Evolutionary conservation across 306 rosid species (phyloP), one percentile per base, ranked within the genome.

Genomic region (Sindora glabra): DNA sequence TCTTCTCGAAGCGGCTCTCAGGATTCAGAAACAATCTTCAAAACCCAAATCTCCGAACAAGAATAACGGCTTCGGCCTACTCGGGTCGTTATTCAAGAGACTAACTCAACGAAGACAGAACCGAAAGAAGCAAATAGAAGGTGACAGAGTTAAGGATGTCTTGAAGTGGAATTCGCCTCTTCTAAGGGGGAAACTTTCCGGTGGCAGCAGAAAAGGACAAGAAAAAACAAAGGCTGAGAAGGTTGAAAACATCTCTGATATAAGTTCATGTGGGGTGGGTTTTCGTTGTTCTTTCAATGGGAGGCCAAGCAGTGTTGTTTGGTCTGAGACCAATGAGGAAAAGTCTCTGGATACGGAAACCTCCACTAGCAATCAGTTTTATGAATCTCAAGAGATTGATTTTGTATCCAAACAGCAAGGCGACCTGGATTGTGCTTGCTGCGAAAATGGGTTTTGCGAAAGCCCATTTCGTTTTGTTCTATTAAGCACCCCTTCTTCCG

Each of bases 1-100:
- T 27, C 94, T 94, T 25, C 87, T 89, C 1, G 95, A 94, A 59
- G 95, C 99, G 2, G 87, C 99, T n/a, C 55, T 84, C 25, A 75
- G 82, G 74, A 89, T 89, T 65, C 95, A 89, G 56, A 86, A 83
- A 53, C 80, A 86, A 34, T 60, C 74, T 22, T 13, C 79, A 0
- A 83, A 74, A 64, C 16, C 74, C 16, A 79, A 74, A 71, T 18
- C 70, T 57, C 82, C 62, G 18, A 58, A 15, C 15, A 75, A 45
- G 19, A 81, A 48, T 41, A 56, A 63, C 15, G 64, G 80, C 5
- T 71, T 86, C 19, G 86, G 84, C 9, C 34, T 85, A 6, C 64
- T 91, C 6, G 96, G 95, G 16, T 89, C 96, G 3, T 58, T 92
- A 10, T 71, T 92, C 10, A 88, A 77, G 81, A 84, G 66, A 54